Percentiles rank a stretch among this genome's conserved stretches.
Conservation (phyloP, 306 rosid species). For the Abrus pulchellus region DNA sequence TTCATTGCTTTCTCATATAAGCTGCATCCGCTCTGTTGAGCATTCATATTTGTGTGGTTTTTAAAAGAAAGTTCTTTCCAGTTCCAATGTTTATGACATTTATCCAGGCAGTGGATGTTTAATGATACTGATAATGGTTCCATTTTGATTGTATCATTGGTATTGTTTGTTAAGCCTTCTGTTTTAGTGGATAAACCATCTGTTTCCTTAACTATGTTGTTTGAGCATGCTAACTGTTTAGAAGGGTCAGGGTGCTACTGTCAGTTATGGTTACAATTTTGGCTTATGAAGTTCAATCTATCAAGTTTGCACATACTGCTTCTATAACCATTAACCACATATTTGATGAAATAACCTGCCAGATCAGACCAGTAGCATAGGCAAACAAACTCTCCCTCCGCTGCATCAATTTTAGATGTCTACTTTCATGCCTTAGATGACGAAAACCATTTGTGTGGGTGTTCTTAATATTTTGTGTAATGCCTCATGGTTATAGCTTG, state of each 20-base stretch:
- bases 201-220: conserved; percentile 19
- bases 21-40: background rate
- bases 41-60: conserved; percentile 16
- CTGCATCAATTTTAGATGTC: conserved; percentile 16
- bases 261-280: background rate
- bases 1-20: background rate
- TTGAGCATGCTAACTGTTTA: conserved; percentile 13
- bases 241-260: conserved; percentile 9
- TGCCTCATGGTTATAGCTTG: background rate
- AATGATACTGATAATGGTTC: conserved; percentile 8
- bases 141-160: background rate
- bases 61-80: conserved; percentile 19
- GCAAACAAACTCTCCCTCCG: background rate
- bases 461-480: background rate
- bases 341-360: conserved; percentile 4
- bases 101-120: background rate
- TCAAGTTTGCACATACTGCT: background rate
- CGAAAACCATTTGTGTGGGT: conserved; percentile 22
- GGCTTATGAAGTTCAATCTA: background rate
- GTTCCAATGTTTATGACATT: conserved; percentile 34
- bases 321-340: background rate
- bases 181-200: conserved; percentile 25
- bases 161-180: conserved; percentile 20
- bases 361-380: background rate
- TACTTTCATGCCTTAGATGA: conserved; percentile 12